Percentiles rank a stretch among this genome's conserved stretches.
phyloP scores from a whole-genome alignment of 768 basidiomycete species.

The Termitomyces sp. region DNA sequence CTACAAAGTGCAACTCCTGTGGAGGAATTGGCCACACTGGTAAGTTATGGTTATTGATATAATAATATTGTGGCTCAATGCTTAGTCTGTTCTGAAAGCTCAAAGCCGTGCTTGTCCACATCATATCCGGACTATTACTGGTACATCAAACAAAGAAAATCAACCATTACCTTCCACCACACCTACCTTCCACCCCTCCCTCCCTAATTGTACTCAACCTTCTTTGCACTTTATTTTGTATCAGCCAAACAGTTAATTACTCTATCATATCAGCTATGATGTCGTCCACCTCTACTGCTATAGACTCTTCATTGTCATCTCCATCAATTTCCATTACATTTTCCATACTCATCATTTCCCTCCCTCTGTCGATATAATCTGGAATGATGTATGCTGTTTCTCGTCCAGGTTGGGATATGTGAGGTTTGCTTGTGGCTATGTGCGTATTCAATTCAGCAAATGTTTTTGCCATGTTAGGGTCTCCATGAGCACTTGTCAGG shows the following conservation, averaged over 20 bases:
- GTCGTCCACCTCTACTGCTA: neutral
- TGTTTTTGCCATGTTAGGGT: too few relatives aligned
- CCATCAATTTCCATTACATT: neutral
- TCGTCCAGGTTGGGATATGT: neutral
- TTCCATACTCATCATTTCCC: neutral
- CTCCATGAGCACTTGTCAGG: too few relatives aligned
- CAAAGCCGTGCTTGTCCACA: neutral
- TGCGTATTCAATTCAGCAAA: too few relatives aligned
- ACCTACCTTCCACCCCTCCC: neutral
- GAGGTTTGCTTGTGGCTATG: too few relatives aligned
- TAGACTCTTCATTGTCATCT: neutral
- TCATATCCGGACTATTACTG: neutral
- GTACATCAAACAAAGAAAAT: neutral
- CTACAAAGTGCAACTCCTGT: neutral
- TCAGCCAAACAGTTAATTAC: neutral
- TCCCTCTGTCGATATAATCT: neutral
- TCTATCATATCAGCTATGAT: neutral
- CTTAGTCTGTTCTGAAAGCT: neutral
- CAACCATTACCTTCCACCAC: neutral
- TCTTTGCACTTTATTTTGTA: too few relatives aligned
- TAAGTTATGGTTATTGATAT: neutral
- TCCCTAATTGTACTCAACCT: neutral
- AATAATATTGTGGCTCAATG: too few relatives aligned
- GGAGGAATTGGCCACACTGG: neutral
- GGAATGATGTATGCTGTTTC: neutral